Conservation (phyloP, 495 filamentous ascomycete species). For the Sabuloglossum arenarium region DNA sequence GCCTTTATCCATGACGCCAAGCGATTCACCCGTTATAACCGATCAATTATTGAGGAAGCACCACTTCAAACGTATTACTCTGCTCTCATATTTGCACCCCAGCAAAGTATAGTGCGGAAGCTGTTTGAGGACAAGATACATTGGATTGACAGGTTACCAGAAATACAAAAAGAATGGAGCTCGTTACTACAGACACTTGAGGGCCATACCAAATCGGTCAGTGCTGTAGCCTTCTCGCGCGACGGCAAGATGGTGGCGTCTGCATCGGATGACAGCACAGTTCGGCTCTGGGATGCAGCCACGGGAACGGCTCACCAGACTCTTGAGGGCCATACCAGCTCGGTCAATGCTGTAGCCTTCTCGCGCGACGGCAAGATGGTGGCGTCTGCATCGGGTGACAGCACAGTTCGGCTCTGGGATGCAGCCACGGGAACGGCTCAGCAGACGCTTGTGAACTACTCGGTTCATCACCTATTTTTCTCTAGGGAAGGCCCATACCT, state of each 20-base stretch:
- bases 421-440: slow-evolving; percentile 7
- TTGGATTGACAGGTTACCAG: not conserved
- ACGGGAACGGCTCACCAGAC: not conserved
- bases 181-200: slow-evolving; percentile 1
- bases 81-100: not conserved
- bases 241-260: not conserved
- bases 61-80: slow-evolving; percentile 15
- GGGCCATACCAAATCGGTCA: not conserved
- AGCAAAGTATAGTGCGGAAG: not conserved
- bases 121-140: not conserved
- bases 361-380: slow-evolving; percentile 4
- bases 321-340: not conserved
- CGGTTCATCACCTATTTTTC: not conserved
- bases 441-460: slow-evolving; percentile 2
- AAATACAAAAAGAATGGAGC: slow-evolving; percentile 1
- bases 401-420: slow-evolving; percentile 13
- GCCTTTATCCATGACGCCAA: slow-evolving; percentile 18
- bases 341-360: slow-evolving; percentile 7
- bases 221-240: not conserved
- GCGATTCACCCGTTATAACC: slow-evolving; percentile 17
- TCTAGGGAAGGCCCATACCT: not conserved
- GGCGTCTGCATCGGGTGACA: slow-evolving; percentile 7
- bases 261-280: not conserved
- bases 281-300: not conserved
- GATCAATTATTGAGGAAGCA: slow-evolving; percentile 11